Base-by-base conservation (phyloP, 2,329 filamentous ascomycete genomes). In the Aspergillus neotritici region DNA sequence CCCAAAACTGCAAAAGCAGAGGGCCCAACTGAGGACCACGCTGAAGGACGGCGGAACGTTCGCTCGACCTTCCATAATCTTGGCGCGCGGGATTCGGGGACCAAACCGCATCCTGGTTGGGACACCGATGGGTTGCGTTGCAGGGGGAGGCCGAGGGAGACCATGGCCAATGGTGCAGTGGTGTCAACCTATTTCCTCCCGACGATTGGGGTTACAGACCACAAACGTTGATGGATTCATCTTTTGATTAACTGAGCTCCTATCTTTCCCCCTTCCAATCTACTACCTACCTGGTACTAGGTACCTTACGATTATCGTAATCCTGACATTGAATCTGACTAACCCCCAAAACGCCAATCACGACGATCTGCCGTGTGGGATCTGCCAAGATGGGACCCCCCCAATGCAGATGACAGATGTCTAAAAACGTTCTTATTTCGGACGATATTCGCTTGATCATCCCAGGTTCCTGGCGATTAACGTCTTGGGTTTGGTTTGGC, bases 321-420 rank as follows among this genome's bases (percentile, higher is more conserved):
- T 25, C 31, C 16, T n/a, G 32, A 31, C 17, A 30, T 34, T 40
- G 44, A 41, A 44, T 53, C 44, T 43, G n/a, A 34, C 39, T 29
- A 41, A 31, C 17, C 29, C 13, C 12, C 52, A 51, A 17, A 37
- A 50, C 54, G 57, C 52, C 51, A 62, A 61, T 61, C 56, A 51
- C 46, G 61, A 56, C 61, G 61, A 64, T 64, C 61, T 64, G 61
- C 61, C 61, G 61, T 57, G 54, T 61, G 55, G 55, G 53, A 56
- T 61, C 60, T 49, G 59, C 59, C 58, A 60, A 59, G 57, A 55
- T 53, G 53, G 57, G 43, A 25, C 21, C 21, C 21, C 57, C 56
- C 55, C 57, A 51, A 51, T 62, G 60, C 60, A 61, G 59, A 61
- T 63, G 57, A 62, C 58, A 62, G 57, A 55, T 53, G 52, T 40